Base-by-base conservation (phyloP, 441 rosid genomes). In the Isatis lusitanica region DNA sequence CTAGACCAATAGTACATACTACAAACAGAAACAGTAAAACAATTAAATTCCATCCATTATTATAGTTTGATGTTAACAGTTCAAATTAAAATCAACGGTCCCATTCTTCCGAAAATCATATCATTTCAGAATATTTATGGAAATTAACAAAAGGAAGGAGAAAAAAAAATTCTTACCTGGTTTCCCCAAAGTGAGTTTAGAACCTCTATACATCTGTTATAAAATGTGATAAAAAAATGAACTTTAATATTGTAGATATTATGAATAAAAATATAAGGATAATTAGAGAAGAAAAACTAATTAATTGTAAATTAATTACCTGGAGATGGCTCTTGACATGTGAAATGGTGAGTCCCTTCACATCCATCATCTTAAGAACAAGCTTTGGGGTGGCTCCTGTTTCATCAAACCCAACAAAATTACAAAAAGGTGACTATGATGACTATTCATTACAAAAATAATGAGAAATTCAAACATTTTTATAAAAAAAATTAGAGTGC, bases 301-400 rank as follows among this genome's bases (percentile, higher is more conserved):
- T 64, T n/a, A n/a, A n/a, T n/a, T n/a, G 28, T 69, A 53, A n/a
- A 10, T 18, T 47, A 17, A 30, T 7, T 60, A 88, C 93, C 88
- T 88, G 91, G 42, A 88, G 91, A 79, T 88, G 93, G 71, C 93
- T 88, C 73, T 88, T 88, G 39, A 88, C 88, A 66, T 88, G 91
- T 51, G 89, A 83, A 71, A 88, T 87, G 8, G 90, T 83, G 6
- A 88, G 91, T 30, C 90, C 93, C 56, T 80, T 86, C 46, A 87
- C 86, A 76, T 77, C 66, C 91, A 88, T 88, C 48, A 83, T 76
- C 75, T 86, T 85, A 21, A 88, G 76, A 43, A 88, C 87, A 86
- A 87, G 78, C 74, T 88, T 87, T 5, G 93, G 93, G 1, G 93
- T 88, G 31, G 93, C 91, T 74, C 73, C 91, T 83, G 73, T 63